Conservation (phyloP, 805 yeast genomes). For the Yueomyces sp. region DNA sequence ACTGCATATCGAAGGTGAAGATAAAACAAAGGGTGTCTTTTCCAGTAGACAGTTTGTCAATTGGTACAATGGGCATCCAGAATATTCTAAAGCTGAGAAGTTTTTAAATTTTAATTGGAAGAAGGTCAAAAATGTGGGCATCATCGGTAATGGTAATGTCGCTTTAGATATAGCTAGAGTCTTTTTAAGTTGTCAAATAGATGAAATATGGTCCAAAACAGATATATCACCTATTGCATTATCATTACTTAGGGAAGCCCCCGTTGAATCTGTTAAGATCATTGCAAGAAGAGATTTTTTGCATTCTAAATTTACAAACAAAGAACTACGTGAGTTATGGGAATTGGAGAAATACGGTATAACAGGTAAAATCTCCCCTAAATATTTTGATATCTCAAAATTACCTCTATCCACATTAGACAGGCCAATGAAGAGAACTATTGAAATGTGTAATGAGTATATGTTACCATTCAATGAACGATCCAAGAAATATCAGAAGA, state of each 20-base stretch:
- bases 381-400: constrained; percentile 18
- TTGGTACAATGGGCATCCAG: constrained; percentile 93
- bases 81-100: constrained; percentile 21
- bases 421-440: constrained; percentile 50
- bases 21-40: constrained; percentile 45
- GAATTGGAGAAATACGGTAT: constrained; percentile 43
- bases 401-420: constrained; percentile 24
- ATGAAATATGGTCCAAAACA: constrained; percentile 46
- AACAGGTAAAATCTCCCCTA: constrained; percentile 31
- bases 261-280: constrained; percentile 51
- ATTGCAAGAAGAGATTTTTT: constrained; percentile 79
- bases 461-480: constrained; percentile 23
- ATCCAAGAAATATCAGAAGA: constrained; percentile 16
- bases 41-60: constrained; percentile 81
- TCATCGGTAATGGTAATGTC: constrained; percentile 96
- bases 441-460: constrained; percentile 49
- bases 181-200: constrained; percentile 38
- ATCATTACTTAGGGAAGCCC: constrained; percentile 34
- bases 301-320: constrained; percentile 83
- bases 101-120: constrained; percentile 43
- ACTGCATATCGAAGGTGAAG: constrained; percentile 45
- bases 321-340: constrained; percentile 77
- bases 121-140: constrained; percentile 49
- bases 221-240: constrained; percentile 62
- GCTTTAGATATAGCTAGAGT: constrained; percentile 85